Evolutionary conservation across 768 basidiomycete genomes (phyloP), one percentile per base, ranked within the genome.

Genomic region (Trametes elegans): DNA sequence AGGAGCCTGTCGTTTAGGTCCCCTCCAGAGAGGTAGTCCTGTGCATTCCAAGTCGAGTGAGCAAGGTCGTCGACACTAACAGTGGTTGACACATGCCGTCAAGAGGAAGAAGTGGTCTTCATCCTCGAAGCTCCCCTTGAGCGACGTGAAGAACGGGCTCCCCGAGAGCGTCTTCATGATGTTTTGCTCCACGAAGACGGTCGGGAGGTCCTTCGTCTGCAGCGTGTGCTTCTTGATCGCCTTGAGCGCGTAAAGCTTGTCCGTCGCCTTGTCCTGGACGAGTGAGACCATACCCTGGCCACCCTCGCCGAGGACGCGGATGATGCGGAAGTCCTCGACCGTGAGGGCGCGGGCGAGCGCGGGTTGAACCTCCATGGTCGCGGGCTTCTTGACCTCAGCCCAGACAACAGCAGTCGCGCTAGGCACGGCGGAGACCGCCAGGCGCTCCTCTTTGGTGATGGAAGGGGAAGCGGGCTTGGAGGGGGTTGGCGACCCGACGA

Each of bases 151-250:
- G 27, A 38, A 52, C 18, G 49, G 31, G 44, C 49, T 48, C 3
- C 42, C 55, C 35, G 46, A 54, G 19, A 48, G 16, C 53, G 39
- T 27, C 51, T 35, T 27, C 49, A 61, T 34, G 28, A 53, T 34
- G 24, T 42, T 31, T 35, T 61, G 55, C 52, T 61, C 60, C 13
- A 53, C 29, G 31, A 46, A 55, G 16, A 57, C 41, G 7, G 23
- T 19, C 16, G 49, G 1, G 10, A 46, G 29, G 32, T 46, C 5
- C 67, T 98, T 95, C 69, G 94, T 95, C 73, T 95, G 94, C 70
- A 98, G 80, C 96, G 96, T 97, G 44, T 87, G 87, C 76, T 98
- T 98, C 71, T 87, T 87, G 68, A 97, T 73, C 24, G 90, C 90
- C 74, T 98, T 98, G 93, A 61, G 97, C 60, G 87, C 79, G 73